Evolutionary conservation across 2,329 filamentous ascomycete genomes (phyloP), one percentile per base, ranked within the genome.

Genomic region (Talaromyces sp.): DNA sequence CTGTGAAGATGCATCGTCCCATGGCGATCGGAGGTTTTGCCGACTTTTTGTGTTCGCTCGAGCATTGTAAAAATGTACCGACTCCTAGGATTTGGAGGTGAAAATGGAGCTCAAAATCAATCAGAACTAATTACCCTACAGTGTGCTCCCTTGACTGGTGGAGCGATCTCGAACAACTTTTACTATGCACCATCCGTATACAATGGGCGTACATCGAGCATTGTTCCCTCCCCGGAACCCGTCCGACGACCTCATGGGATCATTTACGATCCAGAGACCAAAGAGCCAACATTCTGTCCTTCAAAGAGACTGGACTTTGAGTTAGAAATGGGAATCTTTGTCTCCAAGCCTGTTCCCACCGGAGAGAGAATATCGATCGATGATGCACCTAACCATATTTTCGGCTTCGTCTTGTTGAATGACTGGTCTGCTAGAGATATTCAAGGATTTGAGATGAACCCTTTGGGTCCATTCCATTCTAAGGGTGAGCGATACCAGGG

Each of bases 381-480:
- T 21, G 80, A 83, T 33, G 83, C 85, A 0, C 79, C 84, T 6
- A 79, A 84, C 1, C 83, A 88, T 68, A 84, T 88, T 6, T 88
- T 88, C 69, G 86, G 86, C 0, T 76, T 86, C 35, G 82, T 86
- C 0, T 72, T 88, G 58, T 68, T 88, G 12, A 88, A 88, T 65
- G 85, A 88, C 65, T 88, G 86, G 86, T 60, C 55, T 68, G 69
- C 68, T 3, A 67, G 72, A 5, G 86, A 88, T 69, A 84, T 88
- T 21, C 86, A 88, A 70, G 79, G 73, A 0, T 75, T 84, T 23
- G 86, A 88, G 67, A 87, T 88, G 84, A 76, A 76, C 2, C 85
- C 85, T 0, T 73, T 88, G 0, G 86, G 86, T 0, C 86, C 86
- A 0, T 79, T 88, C 59, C 86, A 87, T 58, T 80, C 81, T 2